These are phyloP conservation scores for Penicillium sp. DNA, from an alignment of 2,329 filamentous ascomycete species.

Conservation along the genomic window DNA sequence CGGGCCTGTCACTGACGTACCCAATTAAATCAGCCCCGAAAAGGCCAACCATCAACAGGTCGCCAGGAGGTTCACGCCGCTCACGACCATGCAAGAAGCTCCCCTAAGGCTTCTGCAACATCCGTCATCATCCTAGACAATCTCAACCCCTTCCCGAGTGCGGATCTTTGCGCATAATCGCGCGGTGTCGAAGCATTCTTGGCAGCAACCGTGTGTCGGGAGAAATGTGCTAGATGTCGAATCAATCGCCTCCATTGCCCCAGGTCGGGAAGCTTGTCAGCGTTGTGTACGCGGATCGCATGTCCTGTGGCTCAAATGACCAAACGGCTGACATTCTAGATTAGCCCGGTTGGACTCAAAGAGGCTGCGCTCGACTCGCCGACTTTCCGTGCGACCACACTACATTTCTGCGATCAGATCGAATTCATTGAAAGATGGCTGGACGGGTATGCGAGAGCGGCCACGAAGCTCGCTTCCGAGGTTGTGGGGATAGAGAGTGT, in stretches of 20 bases:
- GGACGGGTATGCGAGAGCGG: slow-evolving; percentile 60
- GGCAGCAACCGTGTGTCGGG: slow-evolving; percentile 29
- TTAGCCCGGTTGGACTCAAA: slow-evolving; percentile 74
- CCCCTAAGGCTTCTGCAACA: slow-evolving; percentile 9
- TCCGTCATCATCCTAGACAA: slow-evolving; percentile 2
- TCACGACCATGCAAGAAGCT: slow-evolving; percentile 15
- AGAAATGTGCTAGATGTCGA: slow-evolving; percentile 38
- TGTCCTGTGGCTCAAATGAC: neutral
- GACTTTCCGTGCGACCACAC: slow-evolving; percentile 79
- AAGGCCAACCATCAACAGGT: neutral
- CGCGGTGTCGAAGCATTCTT: slow-evolving; percentile 4
- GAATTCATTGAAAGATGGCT: slow-evolving; percentile 92
- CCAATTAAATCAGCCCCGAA: slow-evolving; percentile 28
- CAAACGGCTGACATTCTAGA: slow-evolving; percentile 11
- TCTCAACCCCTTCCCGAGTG: neutral
- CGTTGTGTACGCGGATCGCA: slow-evolving; percentile 32
- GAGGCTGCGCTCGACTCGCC: slow-evolving; percentile 96
- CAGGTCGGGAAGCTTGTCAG: slow-evolving; percentile 43
- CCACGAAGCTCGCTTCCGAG: slow-evolving; percentile 57
- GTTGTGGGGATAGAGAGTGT: slow-evolving; percentile 70
- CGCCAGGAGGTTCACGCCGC: slow-evolving; percentile 15
- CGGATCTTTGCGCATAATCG: slow-evolving; percentile 1
- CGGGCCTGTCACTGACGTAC: slow-evolving; percentile 26
- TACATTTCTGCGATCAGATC: slow-evolving; percentile 86
- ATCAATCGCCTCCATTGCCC: slow-evolving; percentile 33